phyloP scores from a whole-genome alignment of 1,284 basidiomycete species.

The Boletellus sp. region DNA sequence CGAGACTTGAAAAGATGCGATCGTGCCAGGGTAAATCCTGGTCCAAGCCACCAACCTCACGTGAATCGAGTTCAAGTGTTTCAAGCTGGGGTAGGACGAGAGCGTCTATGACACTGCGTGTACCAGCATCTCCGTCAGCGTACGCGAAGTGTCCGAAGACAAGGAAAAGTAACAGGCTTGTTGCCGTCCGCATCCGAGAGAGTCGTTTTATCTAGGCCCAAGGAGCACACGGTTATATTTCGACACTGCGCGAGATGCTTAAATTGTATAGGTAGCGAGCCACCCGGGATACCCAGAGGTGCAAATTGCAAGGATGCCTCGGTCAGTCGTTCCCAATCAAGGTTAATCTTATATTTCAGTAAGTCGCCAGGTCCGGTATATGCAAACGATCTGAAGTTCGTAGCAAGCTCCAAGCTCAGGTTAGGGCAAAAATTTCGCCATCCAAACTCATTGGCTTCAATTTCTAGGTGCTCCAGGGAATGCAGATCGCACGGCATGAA shows the following conservation, averaged over 20 bases:
- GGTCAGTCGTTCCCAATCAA: neutral
- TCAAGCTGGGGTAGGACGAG: conserved; percentile 18
- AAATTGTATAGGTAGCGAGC: conserved; percentile 1
- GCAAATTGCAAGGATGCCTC: conserved; percentile 16
- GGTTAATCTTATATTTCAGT: neutral
- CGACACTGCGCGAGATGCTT: conserved; percentile 5
- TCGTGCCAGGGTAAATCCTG: conserved; percentile 3
- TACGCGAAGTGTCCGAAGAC: conserved; percentile 16
- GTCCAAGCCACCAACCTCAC: neutral
- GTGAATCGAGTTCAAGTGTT: conserved; percentile 16
- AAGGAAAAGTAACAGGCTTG: conserved; percentile 3
- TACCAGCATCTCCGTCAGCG: no score
- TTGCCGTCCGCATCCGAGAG: no score
- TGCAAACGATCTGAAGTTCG: conserved; percentile 16
- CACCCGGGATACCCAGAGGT: no score
- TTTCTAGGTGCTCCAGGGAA: conserved; percentile 9
- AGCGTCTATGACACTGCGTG: conserved; percentile 1
- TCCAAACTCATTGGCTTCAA: neutral
- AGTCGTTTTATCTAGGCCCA: conserved; percentile 16
- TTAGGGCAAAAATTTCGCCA: neutral
- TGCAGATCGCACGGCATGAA: conserved; percentile 17
- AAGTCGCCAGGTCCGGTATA: conserved; percentile 6
- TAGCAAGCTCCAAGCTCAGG: conserved; percentile 9
- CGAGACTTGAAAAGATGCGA: conserved; percentile 15
- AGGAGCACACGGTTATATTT: conserved; percentile 14